These are phyloP conservation scores for Jamesozyma spencerorum DNA, from an alignment of 805 yeast genomes.

Conservation along the genomic window DNA sequence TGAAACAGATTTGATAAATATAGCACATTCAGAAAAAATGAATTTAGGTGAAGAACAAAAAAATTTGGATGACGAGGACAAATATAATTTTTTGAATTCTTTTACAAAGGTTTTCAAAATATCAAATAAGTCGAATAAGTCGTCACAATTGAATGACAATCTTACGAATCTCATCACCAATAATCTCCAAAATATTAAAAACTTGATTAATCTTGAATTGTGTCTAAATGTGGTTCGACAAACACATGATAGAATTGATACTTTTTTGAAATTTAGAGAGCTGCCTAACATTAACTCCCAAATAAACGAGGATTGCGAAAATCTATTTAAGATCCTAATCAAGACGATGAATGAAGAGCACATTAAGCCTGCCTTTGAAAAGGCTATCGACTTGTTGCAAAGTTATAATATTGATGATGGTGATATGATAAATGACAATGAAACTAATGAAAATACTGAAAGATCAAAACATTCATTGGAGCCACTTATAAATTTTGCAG, in stretches of 20 bases:
- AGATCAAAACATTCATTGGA: conserved; percentile 37
- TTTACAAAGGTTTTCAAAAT: conserved; percentile 54
- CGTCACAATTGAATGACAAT: conserved; percentile 48
- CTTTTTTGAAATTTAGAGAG: conserved; percentile 42
- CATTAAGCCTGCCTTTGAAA: conserved; percentile 73
- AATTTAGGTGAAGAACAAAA: conserved; percentile 29
- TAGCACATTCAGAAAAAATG: neutral
- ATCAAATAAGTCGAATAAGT: conserved; percentile 21
- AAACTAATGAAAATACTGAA: conserved; percentile 16
- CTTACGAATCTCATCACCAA: conserved; percentile 71
- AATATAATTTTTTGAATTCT: conserved; percentile 51
- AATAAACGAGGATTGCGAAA: conserved; percentile 34
- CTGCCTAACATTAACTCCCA: conserved; percentile 17
- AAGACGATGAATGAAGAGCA: conserved; percentile 61
- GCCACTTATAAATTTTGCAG: conserved; percentile 80
- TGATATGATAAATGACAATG: neutral
- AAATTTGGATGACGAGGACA: conserved; percentile 25
- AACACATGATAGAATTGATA: conserved; percentile 54
- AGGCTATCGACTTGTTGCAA: conserved; percentile 61
- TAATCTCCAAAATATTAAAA: conserved; percentile 66
- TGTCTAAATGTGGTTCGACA: conserved; percentile 61
- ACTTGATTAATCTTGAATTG: conserved; percentile 71
- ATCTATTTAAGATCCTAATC: conserved; percentile 60
- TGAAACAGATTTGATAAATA: conserved; percentile 6
- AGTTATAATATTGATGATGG: conserved; percentile 54